A percentile compares a stretch with the other conserved stretches of the same genome.
Conservation (phyloP, 768 basidiomycete genomes). For the Cystobasidium onofrii region DNA sequence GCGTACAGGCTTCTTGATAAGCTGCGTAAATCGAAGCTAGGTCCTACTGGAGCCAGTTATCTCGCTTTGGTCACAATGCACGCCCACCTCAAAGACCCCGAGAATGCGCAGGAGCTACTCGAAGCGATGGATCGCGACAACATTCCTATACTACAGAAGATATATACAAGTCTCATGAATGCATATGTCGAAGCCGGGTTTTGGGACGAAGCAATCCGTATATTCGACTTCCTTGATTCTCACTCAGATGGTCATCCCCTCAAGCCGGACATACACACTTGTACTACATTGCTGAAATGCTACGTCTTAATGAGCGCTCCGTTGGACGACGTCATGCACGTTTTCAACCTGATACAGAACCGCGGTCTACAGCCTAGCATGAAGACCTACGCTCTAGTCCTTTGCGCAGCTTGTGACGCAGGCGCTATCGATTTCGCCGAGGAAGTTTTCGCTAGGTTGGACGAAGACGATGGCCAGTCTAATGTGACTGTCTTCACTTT, state of each 20-base stretch:
- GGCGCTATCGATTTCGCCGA: slow-evolving; percentile 58
- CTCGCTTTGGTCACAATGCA: slow-evolving; percentile 41
- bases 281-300: slow-evolving; percentile 67
- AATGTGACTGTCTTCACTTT: slow-evolving; percentile 49
- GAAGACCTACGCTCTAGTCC: slow-evolving; percentile 63
- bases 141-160: slow-evolving; percentile 39
- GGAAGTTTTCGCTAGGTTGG: slow-evolving; percentile 64
- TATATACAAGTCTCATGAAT: slow-evolving; percentile 60
- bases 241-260: slow-evolving; percentile 44
- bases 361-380: slow-evolving; percentile 55
- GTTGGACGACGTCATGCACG: slow-evolving; percentile 55
- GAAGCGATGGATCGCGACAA: slow-evolving; percentile 40
- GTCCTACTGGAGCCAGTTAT: not conserved
- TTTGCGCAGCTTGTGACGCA: slow-evolving; percentile 72
- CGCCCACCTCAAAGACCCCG: slow-evolving; percentile 40
- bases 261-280: slow-evolving; percentile 47
- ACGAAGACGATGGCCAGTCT: slow-evolving; percentile 51
- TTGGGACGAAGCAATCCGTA: slow-evolving; percentile 64
- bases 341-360: slow-evolving; percentile 53
- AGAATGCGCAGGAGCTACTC: slow-evolving; percentile 40
- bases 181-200: slow-evolving; percentile 72
- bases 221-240: slow-evolving; percentile 56
- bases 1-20: not conserved
- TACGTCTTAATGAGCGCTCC: slow-evolving; percentile 74
- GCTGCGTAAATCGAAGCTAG: not conserved